These are phyloP conservation scores for Chlamydomonas schloesseri DNA, from an alignment of 139 green algal species.

Conservation along the genomic window DNA sequence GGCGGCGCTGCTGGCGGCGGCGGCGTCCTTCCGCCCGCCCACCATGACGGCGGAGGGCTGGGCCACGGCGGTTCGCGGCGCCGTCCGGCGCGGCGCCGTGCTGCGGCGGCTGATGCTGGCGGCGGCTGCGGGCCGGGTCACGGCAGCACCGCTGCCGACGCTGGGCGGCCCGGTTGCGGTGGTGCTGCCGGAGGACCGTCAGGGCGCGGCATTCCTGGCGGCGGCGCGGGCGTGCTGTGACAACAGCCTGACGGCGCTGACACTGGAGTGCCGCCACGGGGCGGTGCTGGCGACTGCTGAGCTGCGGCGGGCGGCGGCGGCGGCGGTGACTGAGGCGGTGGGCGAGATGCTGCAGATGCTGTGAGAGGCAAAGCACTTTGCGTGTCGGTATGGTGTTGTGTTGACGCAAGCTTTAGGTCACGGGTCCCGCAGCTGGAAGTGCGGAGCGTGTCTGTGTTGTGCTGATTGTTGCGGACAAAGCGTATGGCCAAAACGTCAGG, in stretches of 20 bases:
- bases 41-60: not conserved
- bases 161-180: constrained; percentile 70
- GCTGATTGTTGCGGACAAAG: too few species aligned
- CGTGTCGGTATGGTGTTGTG: too few species aligned
- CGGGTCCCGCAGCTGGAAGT: too few species aligned
- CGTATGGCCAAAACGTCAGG: too few species aligned
- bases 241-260: constrained; percentile 40
- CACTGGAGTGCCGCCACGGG: constrained; percentile 57
- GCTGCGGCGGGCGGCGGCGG: constrained; percentile 25
- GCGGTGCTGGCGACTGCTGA: constrained; percentile 11
- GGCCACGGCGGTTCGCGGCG: not conserved
- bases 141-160: not conserved
- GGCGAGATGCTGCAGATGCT: constrained; percentile 61
- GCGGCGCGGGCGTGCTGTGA: constrained; percentile 43
- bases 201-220: constrained; percentile 67
- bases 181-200: constrained; percentile 68
- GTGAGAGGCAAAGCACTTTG: not conserved
- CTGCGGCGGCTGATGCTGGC: not conserved
- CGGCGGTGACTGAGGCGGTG: constrained; percentile 45
- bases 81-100: not conserved
- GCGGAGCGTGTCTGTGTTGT: too few species aligned
- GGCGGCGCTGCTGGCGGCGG: not conserved
- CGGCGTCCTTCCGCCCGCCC: not conserved
- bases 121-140: too few species aligned
- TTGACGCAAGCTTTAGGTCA: too few species aligned